A percentile compares a stretch with the other conserved stretches of the same genome.
phyloP scores from a whole-genome alignment of 208 protist genomes.

The Entamoeba invadens region DNA sequence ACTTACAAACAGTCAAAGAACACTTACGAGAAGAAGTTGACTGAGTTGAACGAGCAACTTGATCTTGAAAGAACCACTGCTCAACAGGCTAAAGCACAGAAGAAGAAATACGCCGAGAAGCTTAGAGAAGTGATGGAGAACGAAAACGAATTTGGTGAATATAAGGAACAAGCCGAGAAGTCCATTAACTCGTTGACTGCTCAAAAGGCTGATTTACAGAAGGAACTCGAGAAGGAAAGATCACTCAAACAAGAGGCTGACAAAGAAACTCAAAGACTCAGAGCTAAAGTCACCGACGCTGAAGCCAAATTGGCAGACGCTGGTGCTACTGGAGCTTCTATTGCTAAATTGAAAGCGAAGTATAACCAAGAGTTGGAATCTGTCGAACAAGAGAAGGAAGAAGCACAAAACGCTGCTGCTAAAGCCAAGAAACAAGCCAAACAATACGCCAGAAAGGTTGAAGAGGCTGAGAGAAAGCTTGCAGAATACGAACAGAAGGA shows the following conservation, averaged over 20 bases:
- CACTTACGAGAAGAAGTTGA: neutral
- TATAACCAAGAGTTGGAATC: neutral
- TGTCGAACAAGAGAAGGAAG: neutral
- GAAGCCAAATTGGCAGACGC: neutral
- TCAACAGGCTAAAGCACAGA: slow-evolving; percentile 22
- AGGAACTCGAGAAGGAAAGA: neutral
- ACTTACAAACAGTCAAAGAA: neutral
- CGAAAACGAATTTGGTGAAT: neutral
- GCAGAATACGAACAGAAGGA: neutral
- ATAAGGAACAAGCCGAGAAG: neutral
- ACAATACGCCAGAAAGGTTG: neutral
- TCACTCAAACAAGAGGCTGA: neutral
- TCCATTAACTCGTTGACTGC: neutral
- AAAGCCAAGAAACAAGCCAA: neutral
- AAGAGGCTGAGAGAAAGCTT: neutral
- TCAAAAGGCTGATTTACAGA: neutral
- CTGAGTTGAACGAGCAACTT: neutral
- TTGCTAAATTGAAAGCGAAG: neutral
- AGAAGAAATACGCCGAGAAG: neutral
- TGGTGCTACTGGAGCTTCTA: neutral
- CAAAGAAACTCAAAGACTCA: neutral
- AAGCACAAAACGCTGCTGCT: neutral
- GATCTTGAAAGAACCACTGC: slow-evolving; percentile 19
- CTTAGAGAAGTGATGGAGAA: neutral
- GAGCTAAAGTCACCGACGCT: neutral